Base-by-base conservation (phyloP, 2,329 filamentous ascomycete species). In the Colletotrichum orbiculare region DNA sequence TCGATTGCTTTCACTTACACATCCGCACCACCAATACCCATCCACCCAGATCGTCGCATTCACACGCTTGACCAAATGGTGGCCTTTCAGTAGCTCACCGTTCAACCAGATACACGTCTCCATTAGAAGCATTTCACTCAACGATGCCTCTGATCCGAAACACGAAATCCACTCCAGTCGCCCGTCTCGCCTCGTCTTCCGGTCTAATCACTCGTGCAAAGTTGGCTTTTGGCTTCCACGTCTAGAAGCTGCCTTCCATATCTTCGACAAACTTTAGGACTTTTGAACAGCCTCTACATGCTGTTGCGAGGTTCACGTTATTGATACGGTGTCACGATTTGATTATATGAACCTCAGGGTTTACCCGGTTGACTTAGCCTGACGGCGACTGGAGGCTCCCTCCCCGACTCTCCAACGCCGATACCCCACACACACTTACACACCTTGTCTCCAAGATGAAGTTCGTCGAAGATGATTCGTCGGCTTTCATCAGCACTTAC, bases 111-210 rank as follows among this genome's bases (percentile, higher is more conserved):
- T 47, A 59, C 71, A 70, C 59, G 58, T 66, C 59, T 67, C 65
- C 74, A 72, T 69, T 72, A 72, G 74, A 71, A 58, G 74, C 74
- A 73, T 68, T 73, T 25, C 70, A 62, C 41, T 74, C 75, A 78
- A 87, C 80, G 73, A 89, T 89, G 87, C 82, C 81, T 84, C 74
- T 87, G 87, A 82, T 79, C 82, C 80, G 77, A 78, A 76, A 75
- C 72, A 72, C 72, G 72, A 71, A 75, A 75, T 77, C 75, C 71
- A 80, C 79, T 81, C 83, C 86, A 89, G 87, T 89, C 86, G 86
- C 83, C 84, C 80, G 85, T 85, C 84, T 81, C 78, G 84, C 82
- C 79, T 82, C 79, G 85, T 87, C 83, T 75, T 82, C 85, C 85
- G 84, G 85, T 85, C 77, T 81, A 75, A 82, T 86, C 81, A 76